These are phyloP conservation scores for Ceratocystis variospora DNA, from an alignment of 2,329 filamentous ascomycete species.

Conservation along the genomic window DNA sequence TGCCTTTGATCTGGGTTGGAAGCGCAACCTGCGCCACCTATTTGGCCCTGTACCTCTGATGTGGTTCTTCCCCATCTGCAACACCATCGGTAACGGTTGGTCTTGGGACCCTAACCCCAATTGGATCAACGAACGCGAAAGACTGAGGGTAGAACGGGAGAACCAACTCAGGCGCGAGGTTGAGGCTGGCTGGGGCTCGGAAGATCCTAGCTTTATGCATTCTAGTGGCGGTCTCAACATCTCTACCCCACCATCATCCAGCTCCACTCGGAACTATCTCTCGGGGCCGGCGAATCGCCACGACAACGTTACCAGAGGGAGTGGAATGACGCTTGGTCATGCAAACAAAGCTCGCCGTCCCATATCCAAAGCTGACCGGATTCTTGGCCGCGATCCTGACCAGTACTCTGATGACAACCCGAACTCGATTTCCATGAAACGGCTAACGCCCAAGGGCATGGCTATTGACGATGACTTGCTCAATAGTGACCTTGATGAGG, in stretches of 20 bases:
- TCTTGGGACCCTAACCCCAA: slow-evolving; percentile 72
- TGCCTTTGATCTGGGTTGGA: slow-evolving; percentile 82
- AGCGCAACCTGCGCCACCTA: slow-evolving; percentile 63
- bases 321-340: slow-evolving; percentile 18
- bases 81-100: slow-evolving; percentile 87
- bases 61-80: slow-evolving; percentile 71
- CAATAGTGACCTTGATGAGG: slow-evolving; percentile 27
- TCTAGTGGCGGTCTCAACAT: slow-evolving; percentile 19
- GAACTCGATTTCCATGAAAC: slow-evolving; percentile 32
- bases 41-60: slow-evolving; percentile 60
- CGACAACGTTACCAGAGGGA: slow-evolving; percentile 14
- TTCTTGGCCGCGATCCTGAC: slow-evolving; percentile 44
- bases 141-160: slow-evolving; percentile 42
- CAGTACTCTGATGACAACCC: slow-evolving; percentile 38
- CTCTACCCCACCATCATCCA: slow-evolving; percentile 21
- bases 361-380: slow-evolving; percentile 44
- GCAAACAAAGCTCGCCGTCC: slow-evolving; percentile 25
- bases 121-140: slow-evolving; percentile 61
- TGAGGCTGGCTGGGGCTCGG: slow-evolving; percentile 51
- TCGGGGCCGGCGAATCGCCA: slow-evolving; percentile 21
- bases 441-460: slow-evolving; percentile 34
- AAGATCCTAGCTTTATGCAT: slow-evolving; percentile 21
- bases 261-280: slow-evolving; percentile 24
- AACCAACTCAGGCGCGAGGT: slow-evolving; percentile 50
- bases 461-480: slow-evolving; percentile 32